phyloP scores from a whole-genome alignment of 139 green algal genomes.

The Micractinium conductrix region DNA sequence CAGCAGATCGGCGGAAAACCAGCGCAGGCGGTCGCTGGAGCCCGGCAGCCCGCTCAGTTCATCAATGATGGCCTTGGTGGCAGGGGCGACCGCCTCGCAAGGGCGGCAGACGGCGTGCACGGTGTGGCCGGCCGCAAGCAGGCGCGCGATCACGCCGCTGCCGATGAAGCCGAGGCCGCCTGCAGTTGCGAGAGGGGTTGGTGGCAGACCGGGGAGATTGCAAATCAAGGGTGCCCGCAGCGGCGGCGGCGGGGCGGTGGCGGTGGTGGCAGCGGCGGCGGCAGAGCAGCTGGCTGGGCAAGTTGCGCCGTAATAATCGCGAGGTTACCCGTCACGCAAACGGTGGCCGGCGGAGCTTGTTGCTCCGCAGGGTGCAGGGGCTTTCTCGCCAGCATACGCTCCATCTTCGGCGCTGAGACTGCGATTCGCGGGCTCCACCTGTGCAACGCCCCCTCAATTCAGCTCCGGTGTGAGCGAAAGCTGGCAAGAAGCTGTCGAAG shows the following conservation, averaged over 20 bases:
- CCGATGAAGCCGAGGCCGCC: slow-evolving; percentile 46
- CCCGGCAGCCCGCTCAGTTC: slow-evolving; percentile 52
- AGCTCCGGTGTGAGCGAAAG: neutral
- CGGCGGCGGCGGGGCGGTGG: neutral
- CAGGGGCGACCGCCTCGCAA: neutral
- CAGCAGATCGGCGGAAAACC: slow-evolving; percentile 48
- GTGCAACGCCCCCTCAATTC: neutral
- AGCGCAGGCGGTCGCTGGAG: slow-evolving; percentile 40
- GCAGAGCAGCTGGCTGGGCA: neutral
- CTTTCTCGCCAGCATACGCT: slow-evolving; percentile 17
- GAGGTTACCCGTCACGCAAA: slow-evolving; percentile 28
- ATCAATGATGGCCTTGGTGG: neutral
- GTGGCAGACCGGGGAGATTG: no score
- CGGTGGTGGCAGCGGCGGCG: neutral
- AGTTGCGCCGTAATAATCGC: neutral
- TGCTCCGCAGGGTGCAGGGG: neutral
- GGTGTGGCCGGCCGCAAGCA: slow-evolving; percentile 63
- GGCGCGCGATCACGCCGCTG: slow-evolving; percentile 47
- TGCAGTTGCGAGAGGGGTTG: neutral
- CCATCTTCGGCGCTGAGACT: neutral
- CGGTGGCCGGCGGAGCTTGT: neutral
- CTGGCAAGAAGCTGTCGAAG: neutral
- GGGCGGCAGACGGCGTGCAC: slow-evolving; percentile 51
- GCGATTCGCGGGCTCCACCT: neutral
- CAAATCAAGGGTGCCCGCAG: neutral